Conservation (phyloP, 768 basidiomycete species). For the Fomitopsis serialis region DNA sequence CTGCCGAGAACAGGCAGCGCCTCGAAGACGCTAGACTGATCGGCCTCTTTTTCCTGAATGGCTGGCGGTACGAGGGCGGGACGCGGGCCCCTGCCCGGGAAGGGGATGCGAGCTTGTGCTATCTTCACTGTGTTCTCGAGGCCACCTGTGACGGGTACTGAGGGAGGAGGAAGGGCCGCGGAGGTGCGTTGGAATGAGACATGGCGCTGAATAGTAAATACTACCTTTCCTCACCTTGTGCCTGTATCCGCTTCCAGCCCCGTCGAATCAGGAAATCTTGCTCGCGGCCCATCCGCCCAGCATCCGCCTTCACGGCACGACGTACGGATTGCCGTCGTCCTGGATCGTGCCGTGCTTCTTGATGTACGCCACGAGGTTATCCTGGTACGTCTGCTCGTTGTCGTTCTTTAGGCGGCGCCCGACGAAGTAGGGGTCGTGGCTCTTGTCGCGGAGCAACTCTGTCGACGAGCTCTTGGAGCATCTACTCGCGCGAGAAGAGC, state of each 20-base stretch:
- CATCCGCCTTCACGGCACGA: conserved; percentile 49
- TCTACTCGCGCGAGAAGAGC: conserved; percentile 35
- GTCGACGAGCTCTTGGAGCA: conserved; percentile 35
- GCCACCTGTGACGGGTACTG: too few species aligned
- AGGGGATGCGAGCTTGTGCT: too few species aligned
- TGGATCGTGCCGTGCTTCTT: conserved; percentile 28
- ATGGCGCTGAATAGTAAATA: too few species aligned
- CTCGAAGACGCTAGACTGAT: too few species aligned
- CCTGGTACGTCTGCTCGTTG: conserved; percentile 28
- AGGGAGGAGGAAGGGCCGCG: too few species aligned
- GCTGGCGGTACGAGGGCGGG: too few species aligned
- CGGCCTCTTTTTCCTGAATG: too few species aligned
- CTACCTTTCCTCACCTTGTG: conserved; percentile 32
- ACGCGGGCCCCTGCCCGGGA: too few species aligned
- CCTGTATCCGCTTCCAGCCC: conserved; percentile 41
- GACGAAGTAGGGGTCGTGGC: conserved; percentile 42
- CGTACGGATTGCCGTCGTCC: conserved; percentile 38
- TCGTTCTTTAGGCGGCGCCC: conserved; percentile 40
- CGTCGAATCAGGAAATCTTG: conserved; percentile 32
- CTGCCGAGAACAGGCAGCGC: too few species aligned
- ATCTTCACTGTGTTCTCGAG: too few species aligned
- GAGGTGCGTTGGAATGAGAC: too few species aligned
- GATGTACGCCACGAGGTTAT: conserved; percentile 24
- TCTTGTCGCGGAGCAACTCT: conserved; percentile 31
- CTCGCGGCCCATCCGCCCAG: conserved; percentile 23